phyloP scores from a whole-genome alignment of 108 stramenopile species.

The Pseudonitzschia multistriata region DNA sequence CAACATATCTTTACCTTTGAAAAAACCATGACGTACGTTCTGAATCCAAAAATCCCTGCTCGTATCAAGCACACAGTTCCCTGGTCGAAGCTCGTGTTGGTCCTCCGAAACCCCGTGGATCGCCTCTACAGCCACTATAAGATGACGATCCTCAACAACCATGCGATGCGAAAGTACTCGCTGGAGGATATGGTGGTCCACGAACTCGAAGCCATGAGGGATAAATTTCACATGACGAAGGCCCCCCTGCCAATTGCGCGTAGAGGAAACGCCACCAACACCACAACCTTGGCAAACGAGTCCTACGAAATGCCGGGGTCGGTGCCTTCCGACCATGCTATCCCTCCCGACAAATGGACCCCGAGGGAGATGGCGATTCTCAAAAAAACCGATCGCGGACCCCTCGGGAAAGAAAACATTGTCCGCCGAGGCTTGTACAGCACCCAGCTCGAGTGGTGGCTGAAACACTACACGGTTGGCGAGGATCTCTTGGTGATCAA shows the following conservation, averaged over 20 bases:
- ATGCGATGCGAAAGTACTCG: neutral
- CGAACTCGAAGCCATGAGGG: constrained; percentile 8
- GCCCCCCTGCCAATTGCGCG: neutral
- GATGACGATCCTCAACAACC: constrained; percentile 45
- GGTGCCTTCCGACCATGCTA: neutral
- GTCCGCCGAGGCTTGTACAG: constrained; percentile 28
- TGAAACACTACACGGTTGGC: constrained; percentile 25
- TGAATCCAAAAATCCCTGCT: neutral
- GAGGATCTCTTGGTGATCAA: constrained; percentile 24
- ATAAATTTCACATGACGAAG: neutral
- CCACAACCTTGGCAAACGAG: neutral
- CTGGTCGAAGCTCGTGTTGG: constrained; percentile 60
- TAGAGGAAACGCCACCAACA: neutral
- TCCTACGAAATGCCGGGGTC: neutral
- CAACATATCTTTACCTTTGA: constrained; percentile 28
- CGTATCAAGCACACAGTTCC: constrained; percentile 14
- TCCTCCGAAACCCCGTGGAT: constrained; percentile 82
- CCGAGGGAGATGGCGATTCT: neutral
- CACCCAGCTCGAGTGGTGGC: constrained; percentile 34
- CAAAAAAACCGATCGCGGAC: constrained; percentile 9
- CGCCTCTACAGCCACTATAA: constrained; percentile 81
- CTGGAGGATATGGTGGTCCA: constrained; percentile 7
- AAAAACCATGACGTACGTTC: constrained; percentile 59
- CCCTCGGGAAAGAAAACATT: neutral
- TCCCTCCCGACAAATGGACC: neutral